Evolutionary conservation across 345 rosid species (phyloP).

Genomic region (Euphorbia pulcherrima): DNA sequence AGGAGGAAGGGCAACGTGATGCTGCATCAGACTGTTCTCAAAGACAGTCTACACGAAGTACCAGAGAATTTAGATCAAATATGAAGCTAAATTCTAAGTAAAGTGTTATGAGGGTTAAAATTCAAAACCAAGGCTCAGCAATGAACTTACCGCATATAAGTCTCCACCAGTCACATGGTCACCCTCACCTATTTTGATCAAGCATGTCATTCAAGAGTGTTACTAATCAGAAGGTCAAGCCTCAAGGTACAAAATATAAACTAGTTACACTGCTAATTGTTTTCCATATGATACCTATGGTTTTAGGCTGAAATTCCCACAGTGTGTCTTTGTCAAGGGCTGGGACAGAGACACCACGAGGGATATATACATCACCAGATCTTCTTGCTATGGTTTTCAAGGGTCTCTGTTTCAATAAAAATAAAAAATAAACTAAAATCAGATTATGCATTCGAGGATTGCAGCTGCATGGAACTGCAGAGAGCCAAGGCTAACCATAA

Average conservation of each 20-base stretch:
- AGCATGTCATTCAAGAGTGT: slow-evolving; percentile 20
- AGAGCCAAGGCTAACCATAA: neutral
- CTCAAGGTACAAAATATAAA: neutral
- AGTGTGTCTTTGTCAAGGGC: slow-evolving; percentile 90
- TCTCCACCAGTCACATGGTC: slow-evolving; percentile 97
- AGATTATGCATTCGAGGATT: neutral
- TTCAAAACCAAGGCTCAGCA: slow-evolving; percentile 11
- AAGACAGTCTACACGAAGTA: slow-evolving; percentile 67
- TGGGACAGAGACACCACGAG: slow-evolving; percentile 99
- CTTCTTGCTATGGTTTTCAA: slow-evolving; percentile 88
- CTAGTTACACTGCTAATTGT: slow-evolving; percentile 1
- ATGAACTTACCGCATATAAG: slow-evolving; percentile 85
- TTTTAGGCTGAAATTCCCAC: slow-evolving; percentile 94
- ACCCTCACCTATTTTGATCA: slow-evolving; percentile 68
- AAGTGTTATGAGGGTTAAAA: neutral
- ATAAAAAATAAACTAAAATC: neutral
- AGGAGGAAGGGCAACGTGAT: slow-evolving; percentile 88
- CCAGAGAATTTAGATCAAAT: slow-evolving; percentile 16
- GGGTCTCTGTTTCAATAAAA: slow-evolving; percentile 62
- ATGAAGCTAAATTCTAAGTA: neutral
- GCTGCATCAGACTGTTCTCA: slow-evolving; percentile 91
- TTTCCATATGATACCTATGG: slow-evolving; percentile 47
- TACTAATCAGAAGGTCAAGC: neutral
- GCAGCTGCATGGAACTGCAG: neutral
- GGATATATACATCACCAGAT: slow-evolving; percentile 98